phyloP scores from a whole-genome alignment of 176 grass and related monocot genomes.

The Luzula sylvatica region DNA sequence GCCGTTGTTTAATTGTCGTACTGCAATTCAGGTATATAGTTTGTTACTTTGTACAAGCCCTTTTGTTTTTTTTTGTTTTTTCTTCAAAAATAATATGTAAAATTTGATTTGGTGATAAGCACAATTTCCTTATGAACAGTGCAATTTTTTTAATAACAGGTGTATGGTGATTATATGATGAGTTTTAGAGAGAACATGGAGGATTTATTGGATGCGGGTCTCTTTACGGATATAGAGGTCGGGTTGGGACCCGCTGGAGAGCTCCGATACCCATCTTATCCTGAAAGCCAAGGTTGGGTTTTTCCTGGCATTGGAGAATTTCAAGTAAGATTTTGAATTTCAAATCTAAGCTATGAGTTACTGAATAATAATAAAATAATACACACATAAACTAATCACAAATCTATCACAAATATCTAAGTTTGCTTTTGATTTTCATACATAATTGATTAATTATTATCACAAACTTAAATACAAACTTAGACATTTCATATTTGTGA shows the following conservation, averaged over 20 bases:
- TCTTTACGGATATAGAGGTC: constrained; percentile 71
- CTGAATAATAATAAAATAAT: no score
- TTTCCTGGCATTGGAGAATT: constrained; percentile 84
- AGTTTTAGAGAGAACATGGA: constrained; percentile 83
- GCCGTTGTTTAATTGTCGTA: constrained; percentile 59
- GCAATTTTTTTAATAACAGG: constrained; percentile 14
- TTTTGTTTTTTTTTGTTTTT: neutral
- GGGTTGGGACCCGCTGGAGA: constrained; percentile 73
- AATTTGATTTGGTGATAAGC: neutral
- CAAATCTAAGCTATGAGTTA: no score
- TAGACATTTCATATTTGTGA: no score
- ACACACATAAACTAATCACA: no score
- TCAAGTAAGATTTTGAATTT: constrained; percentile 29
- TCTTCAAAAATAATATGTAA: neutral
- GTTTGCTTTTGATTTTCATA: no score
- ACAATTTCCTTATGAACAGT: neutral
- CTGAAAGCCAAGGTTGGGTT: constrained; percentile 46
- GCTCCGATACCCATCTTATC: constrained; percentile 70
- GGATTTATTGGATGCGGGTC: constrained; percentile 43
- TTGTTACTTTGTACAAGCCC: neutral
- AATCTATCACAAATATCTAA: no score
- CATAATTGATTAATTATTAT: no score
- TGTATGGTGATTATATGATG: constrained; percentile 70
- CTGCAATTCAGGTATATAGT: constrained; percentile 50
- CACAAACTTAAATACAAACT: no score